Evolutionary conservation across 1,284 basidiomycete species (phyloP).

Genomic region (Pseudozyma hubeiensis): DNA sequence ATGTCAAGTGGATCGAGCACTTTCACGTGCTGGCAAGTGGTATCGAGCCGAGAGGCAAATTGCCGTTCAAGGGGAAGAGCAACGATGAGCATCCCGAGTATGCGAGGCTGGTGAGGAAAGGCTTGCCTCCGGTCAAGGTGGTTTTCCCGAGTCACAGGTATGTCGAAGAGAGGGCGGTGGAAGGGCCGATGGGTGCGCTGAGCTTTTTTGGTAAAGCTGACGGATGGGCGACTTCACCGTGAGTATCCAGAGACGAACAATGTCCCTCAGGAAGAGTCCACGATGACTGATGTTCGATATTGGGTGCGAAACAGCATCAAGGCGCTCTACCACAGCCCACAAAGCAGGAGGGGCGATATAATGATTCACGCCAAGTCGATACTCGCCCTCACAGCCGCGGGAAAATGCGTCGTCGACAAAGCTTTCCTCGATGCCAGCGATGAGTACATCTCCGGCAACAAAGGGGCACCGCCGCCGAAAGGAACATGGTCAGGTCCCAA

Average conservation of each 20-base stretch:
- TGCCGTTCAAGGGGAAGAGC: conserved; percentile 45
- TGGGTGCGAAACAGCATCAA: conserved; percentile 18
- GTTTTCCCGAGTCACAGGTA: conserved; percentile 60
- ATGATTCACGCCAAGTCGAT: conserved; percentile 66
- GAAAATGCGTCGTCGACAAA: conserved; percentile 13
- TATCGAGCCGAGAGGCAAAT: conserved; percentile 20
- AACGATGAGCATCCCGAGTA: conserved; percentile 39
- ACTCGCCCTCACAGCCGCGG: conserved; percentile 37
- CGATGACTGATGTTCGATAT: background rate
- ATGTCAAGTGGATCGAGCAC: conserved; percentile 63
- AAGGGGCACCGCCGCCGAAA: background rate
- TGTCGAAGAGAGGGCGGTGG: conserved; percentile 46
- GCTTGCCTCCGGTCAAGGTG: conserved; percentile 54
- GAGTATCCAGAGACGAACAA: conserved; percentile 5
- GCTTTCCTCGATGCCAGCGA: conserved; percentile 29
- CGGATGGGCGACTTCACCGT: conserved; percentile 35
- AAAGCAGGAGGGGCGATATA: conserved; percentile 56
- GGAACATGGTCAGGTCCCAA: conserved; percentile 8
- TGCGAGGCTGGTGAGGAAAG: conserved; percentile 4
- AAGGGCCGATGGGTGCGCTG: conserved; percentile 51
- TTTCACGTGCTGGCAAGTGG: conserved; percentile 60
- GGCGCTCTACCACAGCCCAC: conserved; percentile 48
- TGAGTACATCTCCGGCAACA: conserved; percentile 12
- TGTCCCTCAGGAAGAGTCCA: background rate
- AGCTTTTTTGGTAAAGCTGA: conserved; percentile 65